phyloP scores from a whole-genome alignment of 768 basidiomycete species.

The Lactifluus piperatus region DNA sequence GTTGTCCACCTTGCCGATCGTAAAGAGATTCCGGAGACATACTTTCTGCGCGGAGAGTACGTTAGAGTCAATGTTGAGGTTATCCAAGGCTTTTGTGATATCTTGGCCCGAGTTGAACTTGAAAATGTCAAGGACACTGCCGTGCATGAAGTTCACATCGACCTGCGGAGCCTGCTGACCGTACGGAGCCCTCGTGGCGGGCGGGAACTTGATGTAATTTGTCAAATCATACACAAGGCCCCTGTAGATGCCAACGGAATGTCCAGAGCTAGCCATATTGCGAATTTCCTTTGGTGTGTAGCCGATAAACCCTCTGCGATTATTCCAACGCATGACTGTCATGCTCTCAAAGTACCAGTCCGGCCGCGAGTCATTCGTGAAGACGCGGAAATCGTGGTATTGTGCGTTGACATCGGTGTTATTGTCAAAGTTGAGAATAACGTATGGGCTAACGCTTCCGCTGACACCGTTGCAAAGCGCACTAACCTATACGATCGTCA shows the following conservation, averaged over 20 bases:
- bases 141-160: conserved; percentile 62
- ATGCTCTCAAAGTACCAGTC: conserved; percentile 98
- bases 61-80: conserved; percentile 48
- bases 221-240: conserved; percentile 83
- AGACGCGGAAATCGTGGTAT: conserved; percentile 95
- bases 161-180: conserved; percentile 35
- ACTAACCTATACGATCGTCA: conserved; percentile 48
- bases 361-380: conserved; percentile 81
- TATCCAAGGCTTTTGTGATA: conserved; percentile 66
- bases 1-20: conserved; percentile 86
- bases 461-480: conserved; percentile 85
- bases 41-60: conserved; percentile 67
- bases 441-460: conserved; percentile 70
- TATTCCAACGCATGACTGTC: conserved; percentile 86
- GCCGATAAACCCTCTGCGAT: conserved; percentile 83
- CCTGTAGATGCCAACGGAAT: conserved; percentile 79
- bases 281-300: conserved; percentile 68
- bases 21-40: conserved; percentile 89
- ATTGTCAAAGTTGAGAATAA: conserved; percentile 70
- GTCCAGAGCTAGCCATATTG: conserved; percentile 53
- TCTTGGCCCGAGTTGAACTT: conserved; percentile 65
- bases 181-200: conserved; percentile 41
- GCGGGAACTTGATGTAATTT: conserved; percentile 64
- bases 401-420: conserved; percentile 62
- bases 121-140: conserved; percentile 66